Percentiles rank a stretch among this genome's conserved stretches.
phyloP scores from a whole-genome alignment of 2,329 filamentous ascomycete genomes.

The Chlorencoelia australis region DNA sequence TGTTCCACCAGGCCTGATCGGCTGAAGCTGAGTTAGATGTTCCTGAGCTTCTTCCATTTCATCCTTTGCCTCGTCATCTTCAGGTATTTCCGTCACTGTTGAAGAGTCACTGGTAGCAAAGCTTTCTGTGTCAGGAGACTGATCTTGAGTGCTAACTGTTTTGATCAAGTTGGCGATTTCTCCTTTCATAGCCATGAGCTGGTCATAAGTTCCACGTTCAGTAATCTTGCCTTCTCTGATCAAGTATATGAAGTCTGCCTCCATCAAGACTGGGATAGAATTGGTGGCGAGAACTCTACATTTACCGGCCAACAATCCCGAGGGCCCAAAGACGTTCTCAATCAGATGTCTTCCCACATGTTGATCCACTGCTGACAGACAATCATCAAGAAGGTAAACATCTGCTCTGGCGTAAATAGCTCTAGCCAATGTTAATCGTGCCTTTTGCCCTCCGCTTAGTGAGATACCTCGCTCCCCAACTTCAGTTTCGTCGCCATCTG shows the following conservation, averaged over 20 bases:
- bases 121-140: constrained; percentile 30
- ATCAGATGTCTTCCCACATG: constrained; percentile 94
- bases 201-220: constrained; percentile 82
- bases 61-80: constrained; percentile 43
- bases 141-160: constrained; percentile 54
- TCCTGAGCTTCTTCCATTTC: constrained; percentile 73
- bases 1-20: constrained; percentile 50
- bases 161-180: constrained; percentile 77
- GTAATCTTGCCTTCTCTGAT: constrained; percentile 73
- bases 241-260: constrained; percentile 81
- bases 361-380: constrained; percentile 93
- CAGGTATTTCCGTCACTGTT: constrained; percentile 42
- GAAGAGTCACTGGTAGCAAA: constrained; percentile 44
- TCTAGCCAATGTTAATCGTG: constrained; percentile 79
- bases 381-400: constrained; percentile 88
- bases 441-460: constrained; percentile 91
- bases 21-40: constrained; percentile 61
- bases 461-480: constrained; percentile 97
- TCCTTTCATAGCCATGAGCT: constrained; percentile 89
- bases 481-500: constrained; percentile 92
- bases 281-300: constrained; percentile 93
- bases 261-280: constrained; percentile 79
- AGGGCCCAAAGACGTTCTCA: constrained; percentile 80
- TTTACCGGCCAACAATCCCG: constrained; percentile 73
- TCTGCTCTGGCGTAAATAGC: constrained; percentile 97